Conservation (phyloP, 108 stramenopile species). For the Discostella stelligeroides region DNA sequence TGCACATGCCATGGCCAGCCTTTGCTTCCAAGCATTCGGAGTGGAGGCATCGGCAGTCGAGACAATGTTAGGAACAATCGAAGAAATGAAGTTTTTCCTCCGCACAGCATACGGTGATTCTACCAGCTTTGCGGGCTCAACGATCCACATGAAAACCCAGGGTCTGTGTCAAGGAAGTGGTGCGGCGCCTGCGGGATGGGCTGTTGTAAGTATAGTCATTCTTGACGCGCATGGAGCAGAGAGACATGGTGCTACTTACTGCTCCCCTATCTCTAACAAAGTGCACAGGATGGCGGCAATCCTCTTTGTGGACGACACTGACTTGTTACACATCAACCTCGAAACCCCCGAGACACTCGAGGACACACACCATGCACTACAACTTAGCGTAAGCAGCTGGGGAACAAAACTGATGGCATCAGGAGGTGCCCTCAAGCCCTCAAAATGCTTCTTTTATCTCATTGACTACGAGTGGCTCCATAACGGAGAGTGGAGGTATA, state of each 20-base stretch:
- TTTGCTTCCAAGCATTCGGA: slow-evolving; percentile 18
- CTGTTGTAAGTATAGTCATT: slow-evolving; percentile 36
- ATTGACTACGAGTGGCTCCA: too few species aligned
- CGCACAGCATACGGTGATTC: too few species aligned
- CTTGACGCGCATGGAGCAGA: slow-evolving; percentile 9
- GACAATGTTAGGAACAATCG: slow-evolving; percentile 15
- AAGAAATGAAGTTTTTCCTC: slow-evolving; percentile 32
- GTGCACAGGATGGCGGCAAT: slow-evolving; percentile 5
- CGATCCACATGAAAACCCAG: slow-evolving; percentile 9
- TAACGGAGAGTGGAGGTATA: too few species aligned
- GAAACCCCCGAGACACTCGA: neutral
- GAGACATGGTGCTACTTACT: slow-evolving; percentile 16
- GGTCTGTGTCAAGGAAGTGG: slow-evolving; percentile 44
- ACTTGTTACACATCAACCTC: slow-evolving; percentile 11
- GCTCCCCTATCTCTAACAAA: slow-evolving; percentile 1
- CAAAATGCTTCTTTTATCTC: slow-evolving; percentile 3
- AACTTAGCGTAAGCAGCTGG: neutral
- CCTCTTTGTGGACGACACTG: slow-evolving; percentile 44
- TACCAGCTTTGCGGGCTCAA: neutral
- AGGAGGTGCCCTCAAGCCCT: neutral
- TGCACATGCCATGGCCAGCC: too few species aligned
- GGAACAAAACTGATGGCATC: neutral
- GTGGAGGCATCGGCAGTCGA: neutral
- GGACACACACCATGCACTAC: neutral
- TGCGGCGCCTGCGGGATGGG: too few species aligned